Evolutionary conservation across 768 basidiomycete species (phyloP).

Genomic region (Termitomyces sp.): DNA sequence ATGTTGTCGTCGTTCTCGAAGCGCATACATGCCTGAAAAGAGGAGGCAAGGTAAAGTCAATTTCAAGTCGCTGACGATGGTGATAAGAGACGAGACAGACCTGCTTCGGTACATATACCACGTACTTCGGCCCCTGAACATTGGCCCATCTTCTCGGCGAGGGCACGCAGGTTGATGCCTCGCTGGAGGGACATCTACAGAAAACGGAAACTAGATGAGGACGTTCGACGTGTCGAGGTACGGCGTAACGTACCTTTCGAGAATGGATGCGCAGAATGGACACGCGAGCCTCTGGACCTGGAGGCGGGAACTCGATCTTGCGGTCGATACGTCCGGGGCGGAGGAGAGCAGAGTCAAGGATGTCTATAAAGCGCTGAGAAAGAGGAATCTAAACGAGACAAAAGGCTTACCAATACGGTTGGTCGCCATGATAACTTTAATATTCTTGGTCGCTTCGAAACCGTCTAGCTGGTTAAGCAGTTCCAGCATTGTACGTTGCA

Average conservation of each 20-base stretch:
- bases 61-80: background rate
- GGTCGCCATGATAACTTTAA: slow-evolving; percentile 95
- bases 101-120: slow-evolving; percentile 95
- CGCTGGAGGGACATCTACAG: slow-evolving; percentile 92
- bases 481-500: slow-evolving; percentile 89
- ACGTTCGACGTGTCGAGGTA: background rate
- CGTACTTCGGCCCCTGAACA: slow-evolving; percentile 97
- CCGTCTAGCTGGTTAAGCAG: slow-evolving; percentile 86
- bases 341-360: slow-evolving; percentile 88
- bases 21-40: slow-evolving; percentile 83
- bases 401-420: slow-evolving; percentile 77
- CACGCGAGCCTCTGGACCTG: slow-evolving; percentile 93
- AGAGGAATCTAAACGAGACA: background rate
- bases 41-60: background rate
- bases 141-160: slow-evolving; percentile 99
- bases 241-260: slow-evolving; percentile 59
- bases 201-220: background rate
- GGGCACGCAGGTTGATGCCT: slow-evolving; percentile 94
- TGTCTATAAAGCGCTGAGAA: slow-evolving; percentile 45
- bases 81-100: slow-evolving; percentile 30
- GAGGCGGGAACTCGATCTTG: slow-evolving; percentile 98
- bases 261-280: slow-evolving; percentile 96
- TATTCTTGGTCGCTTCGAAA: slow-evolving; percentile 96
- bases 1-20: slow-evolving; percentile 92
- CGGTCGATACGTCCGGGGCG: slow-evolving; percentile 92